A percentile compares a stretch with the other conserved stretches of the same genome.
Evolutionary conservation across 1,284 basidiomycete genomes (phyloP).

Genomic region (Papiliotrema flavescens): DNA sequence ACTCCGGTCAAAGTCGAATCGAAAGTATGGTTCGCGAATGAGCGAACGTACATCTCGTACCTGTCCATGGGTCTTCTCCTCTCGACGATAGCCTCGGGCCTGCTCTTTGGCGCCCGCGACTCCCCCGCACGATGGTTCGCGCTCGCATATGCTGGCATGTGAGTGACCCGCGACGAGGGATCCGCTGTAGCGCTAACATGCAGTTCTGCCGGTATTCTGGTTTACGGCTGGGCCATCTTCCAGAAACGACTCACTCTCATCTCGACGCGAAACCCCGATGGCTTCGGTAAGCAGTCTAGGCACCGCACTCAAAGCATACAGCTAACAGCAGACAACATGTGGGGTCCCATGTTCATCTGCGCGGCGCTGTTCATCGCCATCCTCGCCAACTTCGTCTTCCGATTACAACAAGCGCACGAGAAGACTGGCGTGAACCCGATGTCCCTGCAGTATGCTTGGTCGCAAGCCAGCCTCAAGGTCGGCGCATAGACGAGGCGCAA

Average conservation of each 20-base stretch:
- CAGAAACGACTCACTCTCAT: conserved; percentile 89
- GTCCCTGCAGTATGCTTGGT: conserved; percentile 34
- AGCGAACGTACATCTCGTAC: conserved; percentile 93
- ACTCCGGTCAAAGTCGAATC: conserved; percentile 90
- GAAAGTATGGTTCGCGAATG: conserved; percentile 99
- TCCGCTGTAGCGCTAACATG: not conserved
- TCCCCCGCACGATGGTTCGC: conserved; percentile 72
- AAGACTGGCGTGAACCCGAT: conserved; percentile 33
- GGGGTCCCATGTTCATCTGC: conserved; percentile 77
- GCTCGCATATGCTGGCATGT: conserved; percentile 75
- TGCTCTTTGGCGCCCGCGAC: conserved; percentile 58
- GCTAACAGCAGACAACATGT: conserved; percentile 61
- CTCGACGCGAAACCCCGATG: conserved; percentile 80
- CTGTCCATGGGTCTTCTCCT: conserved; percentile 80
- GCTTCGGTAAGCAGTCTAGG: conserved; percentile 67
- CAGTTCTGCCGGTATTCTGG: conserved; percentile 45
- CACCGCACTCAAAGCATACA: not conserved
- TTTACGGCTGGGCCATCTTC: conserved; percentile 84
- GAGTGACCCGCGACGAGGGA: conserved; percentile 14
- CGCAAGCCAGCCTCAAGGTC: conserved; percentile 22
- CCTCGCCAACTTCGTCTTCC: conserved; percentile 78
- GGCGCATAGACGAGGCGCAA: conserved; percentile 6
- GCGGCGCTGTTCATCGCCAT: conserved; percentile 76
- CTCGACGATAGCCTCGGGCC: conserved; percentile 77
- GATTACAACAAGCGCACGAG: conserved; percentile 47